These are phyloP conservation scores for Globisporangium nodosum DNA, from an alignment of 352 stramenopile genomes.

Conservation along the genomic window DNA sequence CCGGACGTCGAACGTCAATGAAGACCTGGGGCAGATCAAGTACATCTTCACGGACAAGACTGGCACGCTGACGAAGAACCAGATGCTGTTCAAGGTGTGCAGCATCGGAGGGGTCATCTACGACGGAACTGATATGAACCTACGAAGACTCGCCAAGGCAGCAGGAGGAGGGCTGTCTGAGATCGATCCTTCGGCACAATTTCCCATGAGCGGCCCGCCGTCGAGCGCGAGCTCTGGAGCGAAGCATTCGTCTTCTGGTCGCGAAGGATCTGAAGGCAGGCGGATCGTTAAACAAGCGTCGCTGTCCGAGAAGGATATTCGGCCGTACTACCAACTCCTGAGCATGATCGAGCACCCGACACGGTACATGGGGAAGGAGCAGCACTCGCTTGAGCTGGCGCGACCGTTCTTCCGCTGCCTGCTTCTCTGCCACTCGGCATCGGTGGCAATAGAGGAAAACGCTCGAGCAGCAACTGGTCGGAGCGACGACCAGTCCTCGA, in stretches of 20 bases:
- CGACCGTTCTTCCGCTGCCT: constrained; percentile 78
- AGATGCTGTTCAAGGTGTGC: constrained; percentile 97
- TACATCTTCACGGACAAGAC: constrained; percentile 99
- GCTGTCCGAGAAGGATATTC: constrained; percentile 63
- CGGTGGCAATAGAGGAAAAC: constrained; percentile 46
- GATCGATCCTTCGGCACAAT: neutral
- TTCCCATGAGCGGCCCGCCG: neutral
- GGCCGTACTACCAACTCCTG: constrained; percentile 55
- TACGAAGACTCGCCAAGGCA: constrained; percentile 31
- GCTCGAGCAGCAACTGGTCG: neutral
- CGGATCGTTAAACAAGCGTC: constrained; percentile 35
- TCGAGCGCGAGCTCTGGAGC: constrained; percentile 4
- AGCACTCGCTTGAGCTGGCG: constrained; percentile 50
- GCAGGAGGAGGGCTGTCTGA: constrained; percentile 13
- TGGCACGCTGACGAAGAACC: constrained; percentile 98
- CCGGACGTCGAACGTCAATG: constrained; percentile 92
- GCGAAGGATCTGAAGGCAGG: constrained; percentile 16
- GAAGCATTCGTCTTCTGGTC: constrained; percentile 5
- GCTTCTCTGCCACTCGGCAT: constrained; percentile 76
- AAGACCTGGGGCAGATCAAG: constrained; percentile 96
- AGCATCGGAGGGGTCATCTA: constrained; percentile 90
- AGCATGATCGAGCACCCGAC: constrained; percentile 62
- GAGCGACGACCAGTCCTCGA: constrained; percentile 5
- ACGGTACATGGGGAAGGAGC: constrained; percentile 42
- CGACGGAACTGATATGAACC: constrained; percentile 62